Base-by-base conservation (phyloP, 2,329 filamentous ascomycete species). In the Aurifilum marmelostoma region DNA sequence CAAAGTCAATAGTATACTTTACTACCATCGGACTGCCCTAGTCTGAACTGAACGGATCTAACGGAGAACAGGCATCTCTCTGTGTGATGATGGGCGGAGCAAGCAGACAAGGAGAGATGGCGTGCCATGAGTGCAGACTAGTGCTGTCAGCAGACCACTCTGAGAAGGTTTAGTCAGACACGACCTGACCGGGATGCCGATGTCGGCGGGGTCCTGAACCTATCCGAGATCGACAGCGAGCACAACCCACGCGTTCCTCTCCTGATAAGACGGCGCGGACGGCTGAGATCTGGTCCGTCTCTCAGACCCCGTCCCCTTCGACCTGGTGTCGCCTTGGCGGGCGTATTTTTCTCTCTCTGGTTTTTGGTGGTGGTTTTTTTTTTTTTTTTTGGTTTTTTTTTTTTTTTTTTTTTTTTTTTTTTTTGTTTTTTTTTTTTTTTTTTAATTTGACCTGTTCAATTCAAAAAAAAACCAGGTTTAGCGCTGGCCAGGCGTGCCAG, bases 221-320 rank as follows among this genome's bases (percentile, higher is more conserved):
- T 16, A 29, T 12, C 52, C 52, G 52, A 29, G 18, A 29, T 24
- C 24, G 52, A 29, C 52, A 21, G 43, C 21, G 43, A 47, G 18
- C 18, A 7, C 52, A 27, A 56, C 27, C 52, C 52, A 56, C 52
- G 52, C 52, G 52, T 56, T 56, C 24, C 43, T 47, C 27, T 12
- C 12, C 50, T 47, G 50, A 54, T 56, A 56, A 56, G 52, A 56
- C 52, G 50, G 24, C 24, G 50, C 50, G 50, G 50, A 27, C 50
- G 52, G 50, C 24, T 27, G n/a, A 24, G n/a, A 27, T 5, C 18
- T 27, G n/a, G 14, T 5, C n/a, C 50, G 50, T 27, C 50, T 8
- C 52, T 56, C 52, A 29, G 24, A 27, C 27, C 24, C 24, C 27
- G 12, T 29, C 14, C 27, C 52, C n/a, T 47, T 2, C 16, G 29